Evolutionary conservation across 169 alveolate genomes (phyloP).

Genomic region (Plasmodium chabaudi): DNA sequence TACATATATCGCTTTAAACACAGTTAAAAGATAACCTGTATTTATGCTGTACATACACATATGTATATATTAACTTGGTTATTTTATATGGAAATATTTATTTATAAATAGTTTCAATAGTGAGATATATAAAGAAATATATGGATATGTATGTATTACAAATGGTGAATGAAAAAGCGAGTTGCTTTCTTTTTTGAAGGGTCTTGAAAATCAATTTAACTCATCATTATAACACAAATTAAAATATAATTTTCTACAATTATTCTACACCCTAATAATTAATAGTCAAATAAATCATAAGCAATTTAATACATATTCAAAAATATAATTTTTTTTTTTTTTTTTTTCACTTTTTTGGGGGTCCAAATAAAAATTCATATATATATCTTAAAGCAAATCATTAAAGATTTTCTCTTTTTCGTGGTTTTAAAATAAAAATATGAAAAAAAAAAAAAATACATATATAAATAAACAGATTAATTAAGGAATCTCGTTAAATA

Average conservation of each 20-base stretch:
- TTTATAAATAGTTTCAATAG: conserved; percentile 2
- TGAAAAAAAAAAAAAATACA: conserved; percentile 2
- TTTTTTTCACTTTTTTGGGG: not conserved
- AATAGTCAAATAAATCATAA: not conserved
- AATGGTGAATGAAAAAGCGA: not conserved
- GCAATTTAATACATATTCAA: not conserved
- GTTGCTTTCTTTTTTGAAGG: no score
- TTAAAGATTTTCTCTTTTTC: conserved; percentile 38
- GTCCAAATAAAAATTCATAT: not conserved
- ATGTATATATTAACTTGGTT: not conserved
- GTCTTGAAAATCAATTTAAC: not conserved
- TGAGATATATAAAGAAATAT: not conserved
- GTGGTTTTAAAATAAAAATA: not conserved
- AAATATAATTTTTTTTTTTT: not conserved
- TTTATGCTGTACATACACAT: not conserved
- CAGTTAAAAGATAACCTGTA: not conserved
- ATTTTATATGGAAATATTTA: not conserved
- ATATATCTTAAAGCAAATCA: conserved; percentile 24
- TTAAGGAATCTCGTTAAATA: not conserved
- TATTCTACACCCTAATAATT: conserved; percentile 5
- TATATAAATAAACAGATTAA: conserved; percentile 2
- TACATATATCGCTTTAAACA: no score
- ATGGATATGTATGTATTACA: not conserved
- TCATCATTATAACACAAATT: not conserved
- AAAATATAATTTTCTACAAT: not conserved